Conservation (phyloP, 345 rosid genomes). For the Eucalyptus cloeziana region DNA sequence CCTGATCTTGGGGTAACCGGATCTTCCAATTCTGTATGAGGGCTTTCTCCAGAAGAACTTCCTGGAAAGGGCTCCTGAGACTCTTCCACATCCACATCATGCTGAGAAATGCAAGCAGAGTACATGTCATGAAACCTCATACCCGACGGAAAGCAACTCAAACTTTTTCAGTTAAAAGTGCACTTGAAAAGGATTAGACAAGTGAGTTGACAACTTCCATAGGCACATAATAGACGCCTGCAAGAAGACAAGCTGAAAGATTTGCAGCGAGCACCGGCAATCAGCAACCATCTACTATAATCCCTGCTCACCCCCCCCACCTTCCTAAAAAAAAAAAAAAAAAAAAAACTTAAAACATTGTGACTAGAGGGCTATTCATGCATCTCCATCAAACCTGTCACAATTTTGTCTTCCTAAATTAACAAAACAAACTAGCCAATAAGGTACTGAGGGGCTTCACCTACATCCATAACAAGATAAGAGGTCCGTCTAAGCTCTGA, state of each 20-base stretch:
- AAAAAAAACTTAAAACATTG: background rate
- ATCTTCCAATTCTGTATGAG: conserved; percentile 26
- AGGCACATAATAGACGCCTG: background rate
- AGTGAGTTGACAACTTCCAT: background rate
- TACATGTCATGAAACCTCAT: background rate
- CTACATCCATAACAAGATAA: background rate
- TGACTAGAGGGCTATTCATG: background rate
- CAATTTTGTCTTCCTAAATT: background rate
- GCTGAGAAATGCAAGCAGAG: conserved; percentile 9
- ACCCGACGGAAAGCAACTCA: background rate
- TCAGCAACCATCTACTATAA: background rate
- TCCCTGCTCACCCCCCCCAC: accelerated
- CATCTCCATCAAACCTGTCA: background rate
- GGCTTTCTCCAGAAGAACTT: conserved; percentile 22
- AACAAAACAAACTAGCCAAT: background rate
- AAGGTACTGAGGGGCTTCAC: background rate
- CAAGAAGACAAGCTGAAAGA: background rate
- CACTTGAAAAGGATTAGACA: background rate
- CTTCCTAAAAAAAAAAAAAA: too few species aligned
- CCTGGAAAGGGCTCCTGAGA: conserved; percentile 14
- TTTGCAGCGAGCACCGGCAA: background rate
- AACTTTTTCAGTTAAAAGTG: background rate
- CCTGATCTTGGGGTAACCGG: conserved; percentile 43
- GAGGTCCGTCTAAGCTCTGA: background rate
- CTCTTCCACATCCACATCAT: conserved; percentile 20